Evolutionary conservation across 768 basidiomycete genomes (phyloP).

Genomic region (Agrocybe pediades): DNA sequence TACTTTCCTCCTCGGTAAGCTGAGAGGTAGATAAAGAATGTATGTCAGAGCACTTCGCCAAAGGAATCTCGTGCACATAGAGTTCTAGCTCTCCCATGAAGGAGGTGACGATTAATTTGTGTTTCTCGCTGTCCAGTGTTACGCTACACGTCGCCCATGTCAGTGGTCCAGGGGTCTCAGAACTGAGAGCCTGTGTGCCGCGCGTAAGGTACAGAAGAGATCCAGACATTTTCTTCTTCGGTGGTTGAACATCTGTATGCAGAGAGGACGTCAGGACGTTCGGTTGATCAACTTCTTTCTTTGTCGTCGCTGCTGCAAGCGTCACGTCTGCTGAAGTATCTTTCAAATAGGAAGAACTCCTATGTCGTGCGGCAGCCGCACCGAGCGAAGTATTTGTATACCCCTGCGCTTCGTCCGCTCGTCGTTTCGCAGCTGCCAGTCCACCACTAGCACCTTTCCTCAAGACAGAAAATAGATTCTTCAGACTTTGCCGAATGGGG

Average conservation of each 20-base stretch:
- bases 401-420: conserved; percentile 16
- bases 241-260: neutral
- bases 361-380: neutral
- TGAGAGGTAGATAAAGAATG: conserved; percentile 53
- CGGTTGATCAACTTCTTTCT: neutral
- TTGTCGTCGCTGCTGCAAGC: neutral
- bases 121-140: conserved; percentile 25
- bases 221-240: conserved; percentile 28
- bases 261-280: neutral
- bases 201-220: conserved; percentile 52
- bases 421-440: conserved; percentile 24
- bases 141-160: conserved; percentile 52
- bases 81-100: conserved; percentile 35
- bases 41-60: conserved; percentile 61
- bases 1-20: conserved; percentile 44
- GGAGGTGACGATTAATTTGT: conserved; percentile 49
- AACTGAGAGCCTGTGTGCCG: conserved; percentile 7
- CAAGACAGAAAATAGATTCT: conserved; percentile 63
- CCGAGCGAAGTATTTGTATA: too few relatives aligned
- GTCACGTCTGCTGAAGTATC: neutral
- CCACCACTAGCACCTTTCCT: conserved; percentile 44
- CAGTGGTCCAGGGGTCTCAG: conserved; percentile 29
- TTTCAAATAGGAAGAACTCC: neutral
- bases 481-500: conserved; percentile 63
- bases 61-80: conserved; percentile 45